Evolutionary conservation across 129 eudicot species (phyloP), one percentile per base, ranked within the genome.

Genomic region (Helianthus tuberosus): DNA sequence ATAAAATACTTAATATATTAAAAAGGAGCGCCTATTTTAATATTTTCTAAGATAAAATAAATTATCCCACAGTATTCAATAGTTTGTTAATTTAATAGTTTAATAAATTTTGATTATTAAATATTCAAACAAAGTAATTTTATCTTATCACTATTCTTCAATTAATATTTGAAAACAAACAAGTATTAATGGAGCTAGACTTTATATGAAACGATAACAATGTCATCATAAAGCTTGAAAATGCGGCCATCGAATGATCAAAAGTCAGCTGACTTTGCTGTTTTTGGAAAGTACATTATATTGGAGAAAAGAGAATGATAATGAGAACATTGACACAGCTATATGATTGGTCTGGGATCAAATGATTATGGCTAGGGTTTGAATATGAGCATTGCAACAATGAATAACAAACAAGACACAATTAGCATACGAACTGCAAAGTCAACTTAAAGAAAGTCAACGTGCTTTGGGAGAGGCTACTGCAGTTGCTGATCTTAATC

Each of bases 281-380:
- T 94, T 46, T 59, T 94, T 74, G 99, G 99, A 72, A 94, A 91
- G 58, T 94, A 91, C 84, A 94, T 92, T 66, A 86, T 94, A n/a
- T 75, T 94, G 97, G 99, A 85, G 99, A 84, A 90, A 79, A 76
- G 97, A 94, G 69, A 85, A 65, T 51, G 98, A 94, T 51, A 90
- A 85, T 69, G 96, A 88, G 69, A 94, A 94, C 68, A 17, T 88
- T 55, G 99, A 94, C 81, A 79, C 96, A 20, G 90, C 87, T 5
- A 83, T 93, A 13, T 83, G 84, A 59, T 74, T 93, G 89, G 86
- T 93, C 73, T 89, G 98, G 10, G 98, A 93, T 75, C 98, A 93
- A 80, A 86, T 93, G 68, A 93, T 93, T 11, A 93, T 93, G 98
- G 98, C 97, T 51, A 93, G 87, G 88, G 96, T 90, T 17, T 90